Evolutionary conservation across 768 basidiomycete genomes (phyloP), one percentile per base, ranked within the genome.

Genomic region (Amanita muscaria): DNA sequence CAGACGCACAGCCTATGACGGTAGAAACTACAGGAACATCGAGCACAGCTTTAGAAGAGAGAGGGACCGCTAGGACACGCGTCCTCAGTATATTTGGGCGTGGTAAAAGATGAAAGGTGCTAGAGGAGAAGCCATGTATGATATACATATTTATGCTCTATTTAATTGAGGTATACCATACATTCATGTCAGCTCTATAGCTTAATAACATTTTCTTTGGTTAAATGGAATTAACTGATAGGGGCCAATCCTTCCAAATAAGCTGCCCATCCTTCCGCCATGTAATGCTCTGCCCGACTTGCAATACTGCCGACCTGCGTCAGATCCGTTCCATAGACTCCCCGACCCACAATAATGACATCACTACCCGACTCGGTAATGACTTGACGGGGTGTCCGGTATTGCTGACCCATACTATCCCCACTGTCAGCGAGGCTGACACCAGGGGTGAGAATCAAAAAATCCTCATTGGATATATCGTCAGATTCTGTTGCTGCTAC

Each of bases 281-380:
- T 77, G 60, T 98, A 99, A 57, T 81, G 72, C 57, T 86, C 77
- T n/a, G 92, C 90, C 57, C 89, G 84, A 15, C 60, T 66, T 24
- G 69, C 66, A 27, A 80, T 76, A 11, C 60, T 56, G 9, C 66
- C 64, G 1, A 73, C 63, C 29, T 72, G 62, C 23, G 61, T 68
- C 36, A 61, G 60, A 48, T 70, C 68, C 42, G 73, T 70, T 15
- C 88, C 90, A 61, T 96, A 93, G 30, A 99, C 83, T 0, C 96
- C 96, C 48, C 96, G 71, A 22, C 96, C 96, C 36, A 99, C 96
- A 48, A 99, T 98, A 58, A 98, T 98, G 16, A 98, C 76, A 65
- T 99, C 96, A 60, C 88, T 88, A 22, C 91, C 93, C 35, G 75
- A 76, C 35, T 84, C 79, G 14, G 76, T 58, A 22, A 99, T 68